phyloP scores from a whole-genome alignment of 306 rosid genomes.

The Lathyrus aphaca region DNA sequence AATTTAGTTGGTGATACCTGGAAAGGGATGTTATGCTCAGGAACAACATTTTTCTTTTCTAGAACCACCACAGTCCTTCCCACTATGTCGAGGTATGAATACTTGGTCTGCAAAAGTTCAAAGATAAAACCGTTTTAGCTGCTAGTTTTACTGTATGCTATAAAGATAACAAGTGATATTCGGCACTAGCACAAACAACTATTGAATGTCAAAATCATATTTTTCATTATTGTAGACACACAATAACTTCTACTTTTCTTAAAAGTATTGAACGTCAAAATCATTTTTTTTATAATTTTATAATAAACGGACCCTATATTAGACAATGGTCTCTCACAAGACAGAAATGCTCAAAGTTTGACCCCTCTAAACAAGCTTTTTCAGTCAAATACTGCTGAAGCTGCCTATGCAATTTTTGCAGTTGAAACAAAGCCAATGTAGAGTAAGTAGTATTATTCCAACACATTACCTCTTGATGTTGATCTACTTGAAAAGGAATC shows the following conservation, averaged over 20 bases:
- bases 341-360: background rate
- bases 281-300: no score
- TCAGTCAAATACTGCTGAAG: constrained; percentile 3
- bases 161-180: constrained; percentile 26
- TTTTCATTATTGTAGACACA: no score
- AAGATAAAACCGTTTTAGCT: constrained; percentile 34
- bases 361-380: constrained; percentile 2
- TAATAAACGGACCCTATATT: background rate
- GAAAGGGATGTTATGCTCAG: constrained; percentile 84
- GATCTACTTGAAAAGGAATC: constrained; percentile 80
- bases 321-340: background rate
- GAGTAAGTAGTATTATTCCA: constrained; percentile 10
- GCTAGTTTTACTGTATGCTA: constrained; percentile 11
- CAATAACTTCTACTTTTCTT: no score
- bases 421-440: constrained; percentile 29
- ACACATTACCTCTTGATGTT: constrained; percentile 69
- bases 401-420: background rate
- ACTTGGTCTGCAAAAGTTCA: constrained; percentile 67
- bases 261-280: background rate
- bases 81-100: constrained; percentile 88
- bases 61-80: constrained; percentile 94
- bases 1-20: constrained; percentile 62
- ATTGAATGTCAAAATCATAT: background rate
- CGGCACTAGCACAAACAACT: background rate
- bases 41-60: constrained; percentile 84